These are phyloP conservation scores for Seiridium cupressi DNA, from an alignment of 2,329 filamentous ascomycete species.

Conservation along the genomic window DNA sequence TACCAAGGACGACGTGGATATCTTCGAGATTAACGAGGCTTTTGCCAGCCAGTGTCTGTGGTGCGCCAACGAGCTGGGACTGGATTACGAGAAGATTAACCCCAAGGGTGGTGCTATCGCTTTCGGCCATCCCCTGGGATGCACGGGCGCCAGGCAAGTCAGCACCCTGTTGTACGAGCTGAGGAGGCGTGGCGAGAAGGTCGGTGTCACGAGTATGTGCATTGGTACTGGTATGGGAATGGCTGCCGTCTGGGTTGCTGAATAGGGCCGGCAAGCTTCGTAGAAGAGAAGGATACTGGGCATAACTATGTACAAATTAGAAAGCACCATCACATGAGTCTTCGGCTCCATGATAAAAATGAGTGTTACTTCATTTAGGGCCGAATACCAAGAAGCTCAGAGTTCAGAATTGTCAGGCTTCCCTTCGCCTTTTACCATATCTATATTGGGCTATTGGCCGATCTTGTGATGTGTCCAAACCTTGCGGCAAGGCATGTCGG, in stretches of 20 bases:
- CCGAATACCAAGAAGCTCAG: no score
- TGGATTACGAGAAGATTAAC: constrained; percentile 87
- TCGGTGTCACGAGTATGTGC: constrained; percentile 96
- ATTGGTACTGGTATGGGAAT: constrained; percentile 97
- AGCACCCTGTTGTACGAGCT: constrained; percentile 90
- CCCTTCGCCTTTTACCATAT: not conserved
- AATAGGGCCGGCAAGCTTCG: constrained; percentile 55
- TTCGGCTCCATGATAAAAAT: no score
- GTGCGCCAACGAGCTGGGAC: constrained; percentile 83
- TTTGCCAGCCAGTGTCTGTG: constrained; percentile 94
- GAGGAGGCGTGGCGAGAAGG: constrained; percentile 76
- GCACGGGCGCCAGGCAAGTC: constrained; percentile 91
- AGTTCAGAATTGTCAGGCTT: not conserved
- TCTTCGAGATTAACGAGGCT: constrained; percentile 99
- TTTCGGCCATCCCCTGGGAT: constrained; percentile 92
- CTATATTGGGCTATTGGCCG: no score
- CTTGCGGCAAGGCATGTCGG: no score
- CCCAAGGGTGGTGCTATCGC: constrained; percentile 96
- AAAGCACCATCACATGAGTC: not conserved
- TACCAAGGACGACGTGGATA: constrained; percentile 85
- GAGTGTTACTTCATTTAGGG: no score
- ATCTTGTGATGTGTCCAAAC: no score
- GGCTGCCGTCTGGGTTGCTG: constrained; percentile 93
- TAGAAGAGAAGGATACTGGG: not conserved
- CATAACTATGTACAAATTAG: not conserved